Evolutionary conservation across 169 alveolate genomes (phyloP).

Genomic region (Perkinsus chesapeaki): DNA sequence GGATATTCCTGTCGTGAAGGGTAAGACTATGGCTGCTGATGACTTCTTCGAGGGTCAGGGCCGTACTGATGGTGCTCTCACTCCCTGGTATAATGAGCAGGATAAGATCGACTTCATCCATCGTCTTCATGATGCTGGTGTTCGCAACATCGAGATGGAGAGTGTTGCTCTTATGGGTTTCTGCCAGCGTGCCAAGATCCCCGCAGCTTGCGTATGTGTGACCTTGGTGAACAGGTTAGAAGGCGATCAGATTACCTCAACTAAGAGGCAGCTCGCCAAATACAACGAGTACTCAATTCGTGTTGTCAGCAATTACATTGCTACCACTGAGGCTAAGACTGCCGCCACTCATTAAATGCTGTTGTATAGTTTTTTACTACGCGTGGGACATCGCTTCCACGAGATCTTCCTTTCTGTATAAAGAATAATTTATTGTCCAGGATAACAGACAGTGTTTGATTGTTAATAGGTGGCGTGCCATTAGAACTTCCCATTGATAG

Average conservation of each 20-base stretch:
- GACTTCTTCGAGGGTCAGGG: constrained; percentile 3
- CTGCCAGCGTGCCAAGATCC: constrained; percentile 7
- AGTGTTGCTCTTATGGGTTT: background rate
- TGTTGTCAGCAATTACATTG: background rate
- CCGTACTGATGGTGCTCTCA: constrained; percentile 2
- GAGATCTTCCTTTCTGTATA: background rate
- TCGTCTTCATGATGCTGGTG: background rate
- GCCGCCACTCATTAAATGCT: background rate
- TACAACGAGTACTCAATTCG: background rate
- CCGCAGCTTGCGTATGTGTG: constrained; percentile 4
- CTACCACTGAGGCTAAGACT: background rate
- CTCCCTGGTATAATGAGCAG: background rate
- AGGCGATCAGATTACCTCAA: background rate
- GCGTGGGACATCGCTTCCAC: background rate
- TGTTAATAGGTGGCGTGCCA: no score
- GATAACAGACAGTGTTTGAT: no score
- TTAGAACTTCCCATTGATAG: no score
- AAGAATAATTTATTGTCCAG: background rate
- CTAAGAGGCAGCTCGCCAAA: background rate
- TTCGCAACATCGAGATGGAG: background rate
- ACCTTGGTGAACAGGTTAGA: background rate
- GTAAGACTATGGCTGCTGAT: background rate
- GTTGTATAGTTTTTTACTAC: background rate
- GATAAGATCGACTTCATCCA: background rate
- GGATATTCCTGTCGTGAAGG: background rate